phyloP scores from a whole-genome alignment of 2,329 filamentous ascomycete species.

The Pseudopyricularia cyperi region DNA sequence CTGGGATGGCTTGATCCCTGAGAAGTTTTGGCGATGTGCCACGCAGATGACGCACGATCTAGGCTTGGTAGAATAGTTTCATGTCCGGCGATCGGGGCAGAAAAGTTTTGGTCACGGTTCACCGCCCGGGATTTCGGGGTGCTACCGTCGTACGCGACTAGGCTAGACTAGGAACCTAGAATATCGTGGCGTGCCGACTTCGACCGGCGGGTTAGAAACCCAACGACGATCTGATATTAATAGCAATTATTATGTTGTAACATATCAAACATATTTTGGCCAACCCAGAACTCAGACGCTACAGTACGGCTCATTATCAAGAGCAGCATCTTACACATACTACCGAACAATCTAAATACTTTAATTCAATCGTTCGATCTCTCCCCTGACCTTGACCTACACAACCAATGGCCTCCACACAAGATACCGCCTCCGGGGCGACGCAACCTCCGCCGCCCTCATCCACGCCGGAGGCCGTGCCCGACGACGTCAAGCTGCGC shows the following conservation, averaged over 20 bases:
- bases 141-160: background rate
- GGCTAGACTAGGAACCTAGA: background rate
- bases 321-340: too few relatives aligned
- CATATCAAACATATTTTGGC: too few relatives aligned
- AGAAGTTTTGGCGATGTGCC: background rate
- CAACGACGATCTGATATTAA: too few relatives aligned
- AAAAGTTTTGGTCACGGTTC: background rate
- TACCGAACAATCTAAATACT: too few relatives aligned
- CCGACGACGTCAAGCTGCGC: slow-evolving; percentile 9
- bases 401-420: background rate
- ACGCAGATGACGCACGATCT: background rate
- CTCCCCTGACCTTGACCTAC: too few relatives aligned
- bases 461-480: slow-evolving; percentile 9
- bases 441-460: background rate
- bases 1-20: background rate
- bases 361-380: too few relatives aligned
- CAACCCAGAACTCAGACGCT: too few relatives aligned
- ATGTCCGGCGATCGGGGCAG: background rate
- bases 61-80: too few relatives aligned
- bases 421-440: background rate
- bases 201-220: too few relatives aligned
- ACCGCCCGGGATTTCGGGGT: background rate
- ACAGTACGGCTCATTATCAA: too few relatives aligned
- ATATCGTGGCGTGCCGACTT: too few relatives aligned
- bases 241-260: too few relatives aligned